Conservation (phyloP, 768 basidiomycete species). For the Auricularia sp. region DNA sequence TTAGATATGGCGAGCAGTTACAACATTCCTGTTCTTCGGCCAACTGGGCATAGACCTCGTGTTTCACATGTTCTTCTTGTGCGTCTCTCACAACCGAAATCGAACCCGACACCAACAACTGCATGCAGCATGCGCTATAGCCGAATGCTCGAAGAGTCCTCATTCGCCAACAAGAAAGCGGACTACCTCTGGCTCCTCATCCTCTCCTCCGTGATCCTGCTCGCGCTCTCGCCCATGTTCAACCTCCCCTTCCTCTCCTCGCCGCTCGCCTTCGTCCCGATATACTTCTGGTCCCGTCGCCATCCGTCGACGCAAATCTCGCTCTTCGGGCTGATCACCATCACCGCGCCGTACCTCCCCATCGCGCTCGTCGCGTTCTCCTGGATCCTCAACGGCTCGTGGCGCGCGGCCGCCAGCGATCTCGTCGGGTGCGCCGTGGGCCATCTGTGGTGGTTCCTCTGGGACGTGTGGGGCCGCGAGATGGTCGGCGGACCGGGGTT, state of each 20-base stretch:
- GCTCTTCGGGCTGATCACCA: conserved; percentile 88
- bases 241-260: conserved; percentile 91
- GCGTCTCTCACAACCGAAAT: conserved; percentile 23
- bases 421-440: conserved; percentile 81
- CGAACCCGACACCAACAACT: not conserved
- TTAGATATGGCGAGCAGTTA: conserved; percentile 79
- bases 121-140: conserved; percentile 87
- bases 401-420: conserved; percentile 75
- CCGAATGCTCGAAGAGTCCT: conserved; percentile 92
- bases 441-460: conserved; percentile 74
- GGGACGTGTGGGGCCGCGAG: conserved; percentile 83
- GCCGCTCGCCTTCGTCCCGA: conserved; percentile 86
- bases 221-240: conserved; percentile 80
- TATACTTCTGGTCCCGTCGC: conserved; percentile 93
- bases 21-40: conserved; percentile 96
- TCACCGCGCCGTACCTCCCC: conserved; percentile 92
- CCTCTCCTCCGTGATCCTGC: conserved; percentile 73
- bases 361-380: conserved; percentile 57
- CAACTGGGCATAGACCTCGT: conserved; percentile 87
- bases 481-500: conserved; percentile 68
- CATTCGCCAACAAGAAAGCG: conserved; percentile 81
- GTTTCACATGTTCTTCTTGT: conserved; percentile 99
- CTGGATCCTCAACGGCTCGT: conserved; percentile 73
- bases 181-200: conserved; percentile 95
- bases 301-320: conserved; percentile 93